Evolutionary conservation across 495 filamentous ascomycete species (phyloP).

Genomic region (Xylaria grammica): DNA sequence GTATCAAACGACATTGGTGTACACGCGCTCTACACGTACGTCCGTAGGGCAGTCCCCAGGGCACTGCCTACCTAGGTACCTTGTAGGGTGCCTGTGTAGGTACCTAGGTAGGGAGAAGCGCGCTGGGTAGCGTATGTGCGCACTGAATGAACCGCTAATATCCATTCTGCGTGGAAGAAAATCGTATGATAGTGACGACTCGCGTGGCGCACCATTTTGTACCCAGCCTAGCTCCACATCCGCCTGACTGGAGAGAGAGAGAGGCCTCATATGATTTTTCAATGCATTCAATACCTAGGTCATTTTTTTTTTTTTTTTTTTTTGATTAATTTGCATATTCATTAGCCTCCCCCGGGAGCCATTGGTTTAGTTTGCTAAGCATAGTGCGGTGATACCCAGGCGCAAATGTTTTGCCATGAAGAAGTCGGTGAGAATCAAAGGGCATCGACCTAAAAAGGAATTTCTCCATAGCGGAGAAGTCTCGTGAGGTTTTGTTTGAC

Average conservation of each 20-base stretch:
- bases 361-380: not conserved
- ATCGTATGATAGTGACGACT: constrained; percentile 25
- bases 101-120: not conserved
- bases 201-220: constrained; percentile 7
- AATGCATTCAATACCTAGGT: no score
- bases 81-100: no score
- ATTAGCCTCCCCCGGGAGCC: not conserved
- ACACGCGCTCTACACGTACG: no score
- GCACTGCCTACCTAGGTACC: no score
- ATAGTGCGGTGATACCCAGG: constrained; percentile 15
- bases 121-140: constrained; percentile 5
- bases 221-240: constrained; percentile 20
- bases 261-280: not conserved
- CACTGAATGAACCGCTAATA: not conserved
- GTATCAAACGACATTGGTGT: not conserved
- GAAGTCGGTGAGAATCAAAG: constrained; percentile 17
- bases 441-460: not conserved
- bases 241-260: constrained; percentile 1
- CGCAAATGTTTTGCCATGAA: constrained; percentile 1
- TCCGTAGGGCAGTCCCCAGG: no score
- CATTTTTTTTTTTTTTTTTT: no score
- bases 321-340: not conserved
- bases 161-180: constrained; percentile 2
- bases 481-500: constrained; percentile 8
- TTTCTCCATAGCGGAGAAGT: constrained; percentile 3